Evolutionary conservation across 2,329 filamentous ascomycete species (phyloP).

Genomic region (Talaromyces sp.): DNA sequence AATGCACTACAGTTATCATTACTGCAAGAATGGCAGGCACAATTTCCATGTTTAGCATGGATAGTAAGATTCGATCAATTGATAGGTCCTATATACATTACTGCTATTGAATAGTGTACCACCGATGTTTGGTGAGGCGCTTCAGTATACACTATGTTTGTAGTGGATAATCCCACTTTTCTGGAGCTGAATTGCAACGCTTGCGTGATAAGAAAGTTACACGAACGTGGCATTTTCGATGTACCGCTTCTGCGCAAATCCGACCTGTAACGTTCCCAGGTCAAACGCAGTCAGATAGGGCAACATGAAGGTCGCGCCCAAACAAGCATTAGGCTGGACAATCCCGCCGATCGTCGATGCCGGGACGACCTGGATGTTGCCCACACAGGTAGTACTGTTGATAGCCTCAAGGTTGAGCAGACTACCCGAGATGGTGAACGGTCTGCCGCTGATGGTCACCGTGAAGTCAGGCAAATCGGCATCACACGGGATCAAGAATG

Average conservation of each 20-base stretch:
- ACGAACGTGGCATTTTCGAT: conserved; percentile 14
- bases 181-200: no score
- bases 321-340: conserved; percentile 10
- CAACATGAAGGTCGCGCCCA: conserved; percentile 14
- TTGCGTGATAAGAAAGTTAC: background rate
- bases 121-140: no score
- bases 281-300: conserved; percentile 12
- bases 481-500: conserved; percentile 58
- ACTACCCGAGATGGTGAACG: conserved; percentile 44
- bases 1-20: no score
- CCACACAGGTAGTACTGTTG: conserved; percentile 9
- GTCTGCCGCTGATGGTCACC: conserved; percentile 46
- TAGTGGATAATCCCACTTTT: no score
- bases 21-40: no score
- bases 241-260: conserved; percentile 12
- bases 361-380: conserved; percentile 14
- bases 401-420: conserved; percentile 3
- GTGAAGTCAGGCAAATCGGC: conserved; percentile 52
- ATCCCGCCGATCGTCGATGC: conserved; percentile 1
- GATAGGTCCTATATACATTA: background rate
- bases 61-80: background rate
- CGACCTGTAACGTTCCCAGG: conserved; percentile 6
- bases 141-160: no score
- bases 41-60: no score
- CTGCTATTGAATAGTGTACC: background rate